Percentiles rank a stretch among this genome's conserved stretches.
phyloP scores from a whole-genome alignment of 192 early-diverging fungal species.

The Gryganskiella cystojenkinii region DNA sequence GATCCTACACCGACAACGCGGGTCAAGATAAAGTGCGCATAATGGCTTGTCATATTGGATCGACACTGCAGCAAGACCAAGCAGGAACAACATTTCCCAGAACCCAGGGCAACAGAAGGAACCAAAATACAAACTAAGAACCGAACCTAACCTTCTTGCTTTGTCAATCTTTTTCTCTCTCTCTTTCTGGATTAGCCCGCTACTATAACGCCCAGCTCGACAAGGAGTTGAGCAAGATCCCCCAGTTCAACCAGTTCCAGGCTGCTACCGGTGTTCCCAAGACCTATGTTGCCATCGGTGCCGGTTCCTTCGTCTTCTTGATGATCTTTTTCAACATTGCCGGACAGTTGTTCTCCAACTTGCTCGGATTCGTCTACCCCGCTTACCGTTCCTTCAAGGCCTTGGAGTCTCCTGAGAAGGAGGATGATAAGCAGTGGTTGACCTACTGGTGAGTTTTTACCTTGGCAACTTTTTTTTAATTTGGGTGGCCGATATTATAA shows the following conservation, averaged over 20 bases:
- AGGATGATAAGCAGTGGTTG: conserved; percentile 90
- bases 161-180: conserved; percentile 11
- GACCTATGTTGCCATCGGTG: conserved; percentile 81
- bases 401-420: conserved; percentile 81
- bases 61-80: too few relatives aligned
- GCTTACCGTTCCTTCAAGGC: conserved; percentile 95
- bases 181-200: conserved; percentile 23
- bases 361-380: conserved; percentile 93
- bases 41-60: neutral
- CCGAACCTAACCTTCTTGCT: neutral
- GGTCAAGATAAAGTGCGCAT: neutral
- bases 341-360: conserved; percentile 80
- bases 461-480: neutral
- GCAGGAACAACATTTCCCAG: neutral
- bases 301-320: conserved; percentile 67
- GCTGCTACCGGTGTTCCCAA: conserved; percentile 86
- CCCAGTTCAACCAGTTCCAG: conserved; percentile 76
- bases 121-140: neutral
- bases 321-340: conserved; percentile 94
- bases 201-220: conserved; percentile 70
- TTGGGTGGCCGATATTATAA: neutral
- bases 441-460: conserved; percentile 77
- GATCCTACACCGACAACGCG: neutral
- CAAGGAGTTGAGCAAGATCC: conserved; percentile 76
- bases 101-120: neutral